phyloP scores from a whole-genome alignment of 371 early-diverging fungal species.

The Mortierella sp. region DNA sequence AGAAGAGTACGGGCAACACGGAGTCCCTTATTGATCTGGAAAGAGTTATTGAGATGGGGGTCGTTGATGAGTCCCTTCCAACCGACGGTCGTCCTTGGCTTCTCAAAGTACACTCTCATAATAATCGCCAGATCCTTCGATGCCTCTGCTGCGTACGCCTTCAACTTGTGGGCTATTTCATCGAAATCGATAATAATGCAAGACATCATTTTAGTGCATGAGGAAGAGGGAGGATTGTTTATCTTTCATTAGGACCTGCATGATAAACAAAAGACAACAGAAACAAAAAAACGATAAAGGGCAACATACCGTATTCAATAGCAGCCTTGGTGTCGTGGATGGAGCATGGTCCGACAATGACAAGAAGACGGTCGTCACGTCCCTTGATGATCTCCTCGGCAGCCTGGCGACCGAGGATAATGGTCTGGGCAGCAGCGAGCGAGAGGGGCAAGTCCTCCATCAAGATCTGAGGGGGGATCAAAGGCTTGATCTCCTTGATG shows the following conservation, averaged over 20 bases:
- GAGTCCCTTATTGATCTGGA: conserved; percentile 93
- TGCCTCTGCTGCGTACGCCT: conserved; percentile 68
- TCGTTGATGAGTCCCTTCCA: conserved; percentile 97
- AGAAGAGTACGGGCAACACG: conserved; percentile 86
- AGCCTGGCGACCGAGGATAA: conserved; percentile 73
- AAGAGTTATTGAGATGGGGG: conserved; percentile 86
- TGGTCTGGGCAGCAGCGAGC: conserved; percentile 59
- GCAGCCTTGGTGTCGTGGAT: conserved; percentile 93
- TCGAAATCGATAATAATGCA: too few species aligned
- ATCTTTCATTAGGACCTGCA: too few species aligned
- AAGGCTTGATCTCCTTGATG: conserved; percentile 89
- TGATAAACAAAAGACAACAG: neutral
- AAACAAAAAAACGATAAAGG: conserved; percentile 3
- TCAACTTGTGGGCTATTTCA: conserved; percentile 68
- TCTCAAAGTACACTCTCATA: conserved; percentile 96
- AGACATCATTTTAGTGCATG: too few species aligned
- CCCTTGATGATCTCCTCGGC: conserved; percentile 82
- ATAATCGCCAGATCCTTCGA: conserved; percentile 81
- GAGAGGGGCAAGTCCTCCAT: conserved; percentile 90
- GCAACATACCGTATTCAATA: conserved; percentile 78
- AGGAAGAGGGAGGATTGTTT: too few species aligned
- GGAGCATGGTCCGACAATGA: conserved; percentile 95
- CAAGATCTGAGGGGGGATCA: conserved; percentile 96
- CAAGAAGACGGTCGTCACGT: conserved; percentile 86
- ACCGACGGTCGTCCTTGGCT: conserved; percentile 94